phyloP scores from a whole-genome alignment of 805 yeast genomes.

The Wickerhamiella shivajii region DNA sequence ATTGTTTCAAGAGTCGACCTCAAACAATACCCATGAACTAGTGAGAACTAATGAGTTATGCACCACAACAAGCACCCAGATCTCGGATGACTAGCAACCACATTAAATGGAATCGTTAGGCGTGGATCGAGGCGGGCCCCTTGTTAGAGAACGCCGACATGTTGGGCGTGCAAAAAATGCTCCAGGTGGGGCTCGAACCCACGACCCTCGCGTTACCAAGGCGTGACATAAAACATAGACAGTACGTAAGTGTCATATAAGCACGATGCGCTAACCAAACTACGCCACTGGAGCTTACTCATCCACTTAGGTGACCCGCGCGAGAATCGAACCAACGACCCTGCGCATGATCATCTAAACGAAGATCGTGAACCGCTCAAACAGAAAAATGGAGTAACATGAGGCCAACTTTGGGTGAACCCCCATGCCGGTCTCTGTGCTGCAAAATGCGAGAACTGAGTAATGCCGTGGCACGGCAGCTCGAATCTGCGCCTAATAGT shows the following conservation, averaged over 20 bases:
- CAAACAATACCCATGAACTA: not conserved
- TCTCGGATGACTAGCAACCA: not conserved
- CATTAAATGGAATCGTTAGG: not conserved
- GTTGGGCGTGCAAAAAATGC: slow-evolving; percentile 7
- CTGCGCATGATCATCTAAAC: too few relatives aligned
- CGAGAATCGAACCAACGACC: not conserved
- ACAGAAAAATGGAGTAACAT: too few relatives aligned
- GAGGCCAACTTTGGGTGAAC: too few relatives aligned
- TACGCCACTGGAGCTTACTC: slow-evolving; percentile 12
- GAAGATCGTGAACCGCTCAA: too few relatives aligned
- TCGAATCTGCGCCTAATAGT: too few relatives aligned
- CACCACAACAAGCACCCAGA: not conserved
- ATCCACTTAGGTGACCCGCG: not conserved
- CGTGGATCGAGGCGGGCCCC: not conserved
- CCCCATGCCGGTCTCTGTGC: too few relatives aligned
- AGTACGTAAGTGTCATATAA: slow-evolving; percentile 10
- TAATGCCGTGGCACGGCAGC: too few relatives aligned
- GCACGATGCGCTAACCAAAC: slow-evolving; percentile 14
- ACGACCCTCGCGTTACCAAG: slow-evolving; percentile 13
- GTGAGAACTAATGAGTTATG: not conserved
- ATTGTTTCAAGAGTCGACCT: slow-evolving; percentile 1
- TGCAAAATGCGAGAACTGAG: too few relatives aligned
- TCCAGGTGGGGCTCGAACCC: slow-evolving; percentile 14
- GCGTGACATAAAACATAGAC: slow-evolving; percentile 9
- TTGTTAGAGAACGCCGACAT: not conserved